phyloP scores from a whole-genome alignment of 2,329 filamentous ascomycete genomes.

The Cladobotryum protrusum region DNA sequence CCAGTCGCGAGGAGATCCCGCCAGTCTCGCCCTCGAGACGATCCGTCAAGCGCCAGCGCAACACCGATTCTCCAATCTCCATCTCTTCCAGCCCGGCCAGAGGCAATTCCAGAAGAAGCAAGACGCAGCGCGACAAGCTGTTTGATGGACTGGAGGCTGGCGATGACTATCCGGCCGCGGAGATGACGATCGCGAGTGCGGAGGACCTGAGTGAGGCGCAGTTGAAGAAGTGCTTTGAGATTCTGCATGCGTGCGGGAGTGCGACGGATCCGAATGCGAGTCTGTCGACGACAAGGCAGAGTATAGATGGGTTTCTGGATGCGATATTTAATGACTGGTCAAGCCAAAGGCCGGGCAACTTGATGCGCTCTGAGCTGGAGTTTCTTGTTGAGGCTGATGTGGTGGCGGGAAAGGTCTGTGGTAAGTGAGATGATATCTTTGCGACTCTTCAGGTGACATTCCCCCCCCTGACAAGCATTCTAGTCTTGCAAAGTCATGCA shows the following conservation, averaged over 20 bases:
- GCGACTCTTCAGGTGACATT: neutral
- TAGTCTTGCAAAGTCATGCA: slow-evolving; percentile 1
- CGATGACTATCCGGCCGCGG: slow-evolving; percentile 12
- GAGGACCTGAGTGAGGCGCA: slow-evolving; percentile 23
- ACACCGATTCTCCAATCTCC: slow-evolving; percentile 14
- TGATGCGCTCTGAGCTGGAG: slow-evolving; percentile 22
- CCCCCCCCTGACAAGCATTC: neutral
- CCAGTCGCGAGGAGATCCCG: slow-evolving; percentile 5
- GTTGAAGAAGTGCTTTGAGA: slow-evolving; percentile 26
- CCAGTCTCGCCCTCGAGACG: slow-evolving; percentile 4
- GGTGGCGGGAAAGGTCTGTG: slow-evolving; percentile 21
- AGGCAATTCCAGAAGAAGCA: neutral
- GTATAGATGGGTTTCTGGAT: slow-evolving; percentile 27
- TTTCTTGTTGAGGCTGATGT: slow-evolving; percentile 24
- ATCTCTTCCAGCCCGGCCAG: slow-evolving; percentile 11
- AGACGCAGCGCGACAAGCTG: slow-evolving; percentile 17
- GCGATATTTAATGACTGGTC: slow-evolving; percentile 26
- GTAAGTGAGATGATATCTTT: slow-evolving; percentile 16
- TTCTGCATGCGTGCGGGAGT: slow-evolving; percentile 25
- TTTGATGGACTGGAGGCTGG: slow-evolving; percentile 21
- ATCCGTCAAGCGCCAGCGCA: slow-evolving; percentile 11
- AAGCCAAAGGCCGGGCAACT: slow-evolving; percentile 7
- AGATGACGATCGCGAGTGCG: slow-evolving; percentile 17
- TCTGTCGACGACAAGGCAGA: slow-evolving; percentile 20
- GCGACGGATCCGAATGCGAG: slow-evolving; percentile 21